Base-by-base conservation (phyloP, 108 stramenopile genomes). In the Schizochytrium sp. region DNA sequence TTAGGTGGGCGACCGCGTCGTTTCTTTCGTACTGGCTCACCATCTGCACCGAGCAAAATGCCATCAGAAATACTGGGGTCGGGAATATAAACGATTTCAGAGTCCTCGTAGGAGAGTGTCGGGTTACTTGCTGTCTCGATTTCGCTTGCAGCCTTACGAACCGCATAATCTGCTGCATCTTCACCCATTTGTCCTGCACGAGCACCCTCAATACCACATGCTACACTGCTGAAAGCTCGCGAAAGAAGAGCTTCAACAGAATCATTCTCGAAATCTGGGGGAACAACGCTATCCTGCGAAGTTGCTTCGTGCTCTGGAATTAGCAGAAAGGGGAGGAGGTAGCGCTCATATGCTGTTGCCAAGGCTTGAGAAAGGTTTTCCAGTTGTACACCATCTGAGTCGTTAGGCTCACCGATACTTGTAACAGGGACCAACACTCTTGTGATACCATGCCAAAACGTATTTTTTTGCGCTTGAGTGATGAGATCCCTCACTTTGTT, bases 281-380 rank as follows among this genome's bases (percentile, higher is more conserved):
- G 5, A 69, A 44, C 28, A 38, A 44, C 1, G 19, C 1, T 1
- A 17, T n/a, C 2, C 59, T 60, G 42, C 64, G 40, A 10, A 8
- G 10, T 7, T 8, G 40, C 64, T 0, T 69, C 64, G 2, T 69
- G 42, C 8, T 15, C 15, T 69, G 12, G 64, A 8, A 15, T 12
- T 8, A 69, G 64, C 12, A 69, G 1, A 69, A 69, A 69, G 64
- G 64, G 53, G 1, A 83, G 76, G 28, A 83, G 19, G 76, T 83
- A 83, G 17, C 76, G 47, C 76, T 83, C 76, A 28, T 83, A 83
- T 5, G 76, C 76, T n/a, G 8, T 83, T 5, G 47, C 76, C 3
- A 83, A 53, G 5, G 53, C 28, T 0, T 49, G 15, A n/a, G 47
- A 1, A 83, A 53, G n/a, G 76, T 0, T 38, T 69, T 7, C 2